Base-by-base conservation (phyloP, 2,329 filamentous ascomycete species). In the Ophiostoma angusticollis region DNA sequence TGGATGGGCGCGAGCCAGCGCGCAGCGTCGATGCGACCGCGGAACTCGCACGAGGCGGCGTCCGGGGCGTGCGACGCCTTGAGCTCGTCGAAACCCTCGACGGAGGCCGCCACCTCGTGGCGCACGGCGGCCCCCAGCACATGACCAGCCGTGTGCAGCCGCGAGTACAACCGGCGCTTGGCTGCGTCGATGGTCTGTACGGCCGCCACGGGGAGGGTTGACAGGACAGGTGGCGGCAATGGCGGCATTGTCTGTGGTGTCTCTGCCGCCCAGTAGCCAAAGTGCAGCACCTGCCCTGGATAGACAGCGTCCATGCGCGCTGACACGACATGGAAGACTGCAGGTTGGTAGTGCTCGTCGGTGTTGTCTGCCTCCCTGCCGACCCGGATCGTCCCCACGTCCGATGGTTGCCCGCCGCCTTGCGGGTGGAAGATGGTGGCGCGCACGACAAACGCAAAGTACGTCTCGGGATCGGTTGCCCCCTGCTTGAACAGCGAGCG, bases 391-490 rank as follows among this genome's bases (percentile, higher is more conserved):
- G 52, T 58, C 16, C 80, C 80, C 9, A 67, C 63, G 45, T 85
- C 80, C 0, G 72, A 78, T 1, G 80, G 80, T 50, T 85, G 80
- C 7, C 80, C 80, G 43, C 80, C 80, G 16, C 80, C 80, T 55
- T 85, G 80, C 0, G 78, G 74, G 45, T 85, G 77, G 57, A 85
- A 85, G 44, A 84, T 77, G n/a, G 80, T 84, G 33, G 70, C 58
- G 2, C 70, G 61, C 0, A 75, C 80, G 6, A 74, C 64, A 16
- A 83, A 55, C n/a, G 75, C 67, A 49, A 68, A 65, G 47, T 73
- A 38, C 18, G 12, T 24, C 8, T 5, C 19, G 12, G 16, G 65
- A 2, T 65, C 54, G 5, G 68, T 62, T 8, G 53, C 53, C 5
- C 60, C 65, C 11, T 68, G 58, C 52, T 80, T 81, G 61, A 77